Conservation (phyloP, 2,329 filamentous ascomycete species). For the Colletotrichum phormii region DNA sequence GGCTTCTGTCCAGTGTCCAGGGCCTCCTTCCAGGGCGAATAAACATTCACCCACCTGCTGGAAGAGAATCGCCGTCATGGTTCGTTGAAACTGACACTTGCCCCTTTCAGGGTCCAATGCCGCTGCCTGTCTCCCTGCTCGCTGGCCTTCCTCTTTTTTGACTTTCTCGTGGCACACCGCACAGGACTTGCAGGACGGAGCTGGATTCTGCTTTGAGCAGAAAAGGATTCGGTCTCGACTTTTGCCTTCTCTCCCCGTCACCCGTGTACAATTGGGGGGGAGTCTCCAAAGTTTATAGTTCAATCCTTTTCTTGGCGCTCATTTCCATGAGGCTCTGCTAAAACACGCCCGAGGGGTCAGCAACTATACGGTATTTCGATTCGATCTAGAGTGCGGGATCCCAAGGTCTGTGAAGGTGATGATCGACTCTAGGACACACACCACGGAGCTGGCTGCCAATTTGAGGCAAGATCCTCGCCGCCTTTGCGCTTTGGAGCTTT, state of each 20-base stretch:
- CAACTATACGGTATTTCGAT: background rate
- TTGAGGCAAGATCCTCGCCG: conserved; percentile 21
- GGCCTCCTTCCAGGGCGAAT: background rate
- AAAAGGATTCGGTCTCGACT: conserved; percentile 4
- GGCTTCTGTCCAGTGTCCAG: background rate
- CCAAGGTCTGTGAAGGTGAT: conserved; percentile 5
- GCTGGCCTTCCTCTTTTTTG: conserved; percentile 10
- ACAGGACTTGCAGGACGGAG: conserved; percentile 11
- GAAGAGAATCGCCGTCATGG: background rate
- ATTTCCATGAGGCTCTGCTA: conserved; percentile 28
- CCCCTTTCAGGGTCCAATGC: conserved; percentile 25
- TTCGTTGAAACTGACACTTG: conserved; percentile 23
- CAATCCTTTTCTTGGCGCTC: conserved; percentile 17
- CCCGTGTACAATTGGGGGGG: background rate
- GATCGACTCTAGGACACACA: conserved; percentile 3
- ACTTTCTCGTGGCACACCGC: conserved; percentile 1
- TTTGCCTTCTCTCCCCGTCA: background rate
- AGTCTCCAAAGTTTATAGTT: conserved; percentile 10
- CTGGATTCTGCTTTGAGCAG: conserved; percentile 22
- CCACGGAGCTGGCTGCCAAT: conserved; percentile 31
- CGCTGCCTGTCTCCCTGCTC: conserved; percentile 22
- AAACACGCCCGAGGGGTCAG: conserved; percentile 23
- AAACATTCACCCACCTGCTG: background rate
- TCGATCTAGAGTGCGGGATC: background rate
- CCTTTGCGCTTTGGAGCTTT: conserved; percentile 8